phyloP scores from a whole-genome alignment of 176 grass and related monocot genomes.

The Phoenix dactylifera region DNA sequence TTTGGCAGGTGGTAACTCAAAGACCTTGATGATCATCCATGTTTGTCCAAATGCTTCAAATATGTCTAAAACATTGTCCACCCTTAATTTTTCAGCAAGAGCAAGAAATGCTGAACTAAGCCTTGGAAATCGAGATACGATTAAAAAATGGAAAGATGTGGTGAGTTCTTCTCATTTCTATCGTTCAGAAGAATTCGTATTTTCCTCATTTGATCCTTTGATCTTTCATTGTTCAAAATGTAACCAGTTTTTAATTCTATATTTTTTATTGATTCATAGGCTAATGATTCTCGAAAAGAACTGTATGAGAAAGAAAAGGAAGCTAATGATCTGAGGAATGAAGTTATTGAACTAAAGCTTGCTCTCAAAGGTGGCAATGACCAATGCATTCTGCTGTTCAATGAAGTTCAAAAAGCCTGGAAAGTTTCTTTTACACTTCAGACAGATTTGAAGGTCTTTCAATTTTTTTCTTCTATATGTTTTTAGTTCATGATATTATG shows the following conservation, averaged over 20 bases:
- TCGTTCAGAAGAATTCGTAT: not conserved
- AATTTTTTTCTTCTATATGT: not conserved
- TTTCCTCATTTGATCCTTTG: not conserved
- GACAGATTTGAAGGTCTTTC: constrained; percentile 74
- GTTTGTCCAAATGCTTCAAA: constrained; percentile 83
- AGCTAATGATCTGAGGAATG: constrained; percentile 59
- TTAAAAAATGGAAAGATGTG: constrained; percentile 99
- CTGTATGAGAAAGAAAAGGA: constrained; percentile 91
- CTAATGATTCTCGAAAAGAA: constrained; percentile 97
- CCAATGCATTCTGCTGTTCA: constrained; percentile 75
- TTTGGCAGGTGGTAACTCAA: constrained; percentile 65
- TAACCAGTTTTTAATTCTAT: constrained; percentile 2
- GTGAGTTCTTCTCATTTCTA: constrained; percentile 37
- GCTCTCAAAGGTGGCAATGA: constrained; percentile 81
- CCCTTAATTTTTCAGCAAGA: constrained; percentile 84
- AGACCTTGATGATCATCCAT: constrained; percentile 86
- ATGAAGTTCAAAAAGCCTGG: constrained; percentile 88
- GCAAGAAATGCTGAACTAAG: constrained; percentile 94
- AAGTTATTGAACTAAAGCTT: constrained; percentile 65
- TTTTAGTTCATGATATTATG: constrained; percentile 4
- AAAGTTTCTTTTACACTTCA: constrained; percentile 88
- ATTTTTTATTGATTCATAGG: constrained; percentile 44
- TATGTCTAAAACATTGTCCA: constrained; percentile 77
- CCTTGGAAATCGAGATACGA: constrained; percentile 97
- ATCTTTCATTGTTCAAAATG: not conserved